Conservation (phyloP, 2,329 filamentous ascomycete genomes). For the Oidium heveae region DNA sequence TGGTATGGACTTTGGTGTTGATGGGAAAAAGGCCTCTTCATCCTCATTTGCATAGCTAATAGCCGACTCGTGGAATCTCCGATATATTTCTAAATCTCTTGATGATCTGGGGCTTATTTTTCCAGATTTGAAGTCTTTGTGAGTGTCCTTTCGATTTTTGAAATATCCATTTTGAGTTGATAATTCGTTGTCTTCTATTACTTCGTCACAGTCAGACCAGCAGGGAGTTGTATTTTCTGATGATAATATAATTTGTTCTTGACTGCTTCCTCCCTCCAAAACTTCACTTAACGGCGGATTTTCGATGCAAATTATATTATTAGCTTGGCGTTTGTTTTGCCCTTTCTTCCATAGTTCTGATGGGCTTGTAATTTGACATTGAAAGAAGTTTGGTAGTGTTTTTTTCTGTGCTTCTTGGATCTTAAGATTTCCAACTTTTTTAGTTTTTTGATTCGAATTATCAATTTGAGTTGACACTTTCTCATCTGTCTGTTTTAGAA, state of each 20-base stretch:
- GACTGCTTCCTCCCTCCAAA: background rate
- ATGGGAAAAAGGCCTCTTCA: background rate
- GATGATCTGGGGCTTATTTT: background rate
- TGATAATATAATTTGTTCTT: background rate
- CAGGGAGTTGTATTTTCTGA: background rate
- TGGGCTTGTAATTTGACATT: background rate
- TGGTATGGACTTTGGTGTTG: background rate
- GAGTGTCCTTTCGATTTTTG: background rate
- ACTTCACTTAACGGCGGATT: background rate
- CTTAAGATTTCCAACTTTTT: background rate
- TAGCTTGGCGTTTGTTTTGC: background rate
- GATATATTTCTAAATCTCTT: background rate
- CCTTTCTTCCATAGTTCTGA: background rate
- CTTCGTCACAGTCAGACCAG: background rate
- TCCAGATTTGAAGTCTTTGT: background rate
- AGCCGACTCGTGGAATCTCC: background rate
- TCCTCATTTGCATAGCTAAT: background rate
- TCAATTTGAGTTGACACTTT: background rate
- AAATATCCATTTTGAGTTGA: background rate
- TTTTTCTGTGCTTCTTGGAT: background rate
- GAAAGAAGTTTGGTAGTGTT: background rate
- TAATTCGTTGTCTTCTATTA: background rate
- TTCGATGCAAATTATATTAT: background rate
- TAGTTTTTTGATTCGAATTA: background rate
- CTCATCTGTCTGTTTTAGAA: background rate